These are phyloP conservation scores for Blastosporella zonata DNA, from an alignment of 1,284 basidiomycete species.

Conservation along the genomic window DNA sequence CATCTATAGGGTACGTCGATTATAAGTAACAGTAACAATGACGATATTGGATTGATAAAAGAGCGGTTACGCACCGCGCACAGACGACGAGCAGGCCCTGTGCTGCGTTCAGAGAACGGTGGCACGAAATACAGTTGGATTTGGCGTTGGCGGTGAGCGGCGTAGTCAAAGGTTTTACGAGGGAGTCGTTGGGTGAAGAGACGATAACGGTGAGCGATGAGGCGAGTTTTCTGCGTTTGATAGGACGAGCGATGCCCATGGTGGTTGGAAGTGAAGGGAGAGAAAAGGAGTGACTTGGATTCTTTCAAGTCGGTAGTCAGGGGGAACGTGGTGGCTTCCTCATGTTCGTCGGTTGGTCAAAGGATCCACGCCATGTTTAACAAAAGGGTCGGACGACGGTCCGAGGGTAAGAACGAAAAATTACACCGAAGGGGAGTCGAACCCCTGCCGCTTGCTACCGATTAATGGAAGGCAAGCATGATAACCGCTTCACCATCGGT, in stretches of 20 bases:
- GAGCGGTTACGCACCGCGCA: conserved; percentile 19
- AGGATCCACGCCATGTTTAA: not conserved
- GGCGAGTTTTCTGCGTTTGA: conserved; percentile 19
- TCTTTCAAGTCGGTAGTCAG: not conserved
- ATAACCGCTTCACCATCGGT: conserved; percentile 76
- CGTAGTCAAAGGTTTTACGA: conserved; percentile 2
- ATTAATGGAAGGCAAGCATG: conserved; percentile 75
- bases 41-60: not conserved
- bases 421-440: conserved; percentile 76
- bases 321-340: conserved; percentile 8
- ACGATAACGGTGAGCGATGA: not conserved
- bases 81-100: conserved; percentile 18
- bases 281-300: not conserved
- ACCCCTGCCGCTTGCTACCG: conserved; percentile 74
- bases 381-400: not conserved
- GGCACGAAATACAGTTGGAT: conserved; percentile 27
- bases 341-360: conserved; percentile 2
- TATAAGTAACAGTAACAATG: not conserved
- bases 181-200: not conserved
- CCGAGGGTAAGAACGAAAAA: not conserved
- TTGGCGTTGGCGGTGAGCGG: not conserved
- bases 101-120: conserved; percentile 24
- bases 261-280: not conserved
- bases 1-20: conserved; percentile 23
- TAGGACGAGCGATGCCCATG: conserved; percentile 14